Percentiles rank a stretch among this genome's conserved stretches.
These are phyloP conservation scores for Exophiala lecanii-corni DNA, from an alignment of 2,329 filamentous ascomycete species.

Conservation along the genomic window DNA sequence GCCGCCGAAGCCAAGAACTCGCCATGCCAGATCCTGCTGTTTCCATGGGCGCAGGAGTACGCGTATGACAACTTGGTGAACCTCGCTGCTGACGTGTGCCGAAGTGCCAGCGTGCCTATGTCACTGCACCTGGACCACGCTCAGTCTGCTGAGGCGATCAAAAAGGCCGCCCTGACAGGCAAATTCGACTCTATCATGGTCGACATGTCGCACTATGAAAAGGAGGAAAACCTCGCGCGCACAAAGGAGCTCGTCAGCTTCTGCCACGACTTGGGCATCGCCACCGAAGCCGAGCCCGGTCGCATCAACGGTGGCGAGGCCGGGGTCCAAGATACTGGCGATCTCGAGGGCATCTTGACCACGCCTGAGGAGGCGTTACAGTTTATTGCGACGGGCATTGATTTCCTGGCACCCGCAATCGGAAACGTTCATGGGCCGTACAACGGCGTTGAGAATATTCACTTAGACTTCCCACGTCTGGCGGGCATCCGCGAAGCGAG, in stretches of 20 bases:
- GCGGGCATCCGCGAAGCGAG: slow-evolving; percentile 47
- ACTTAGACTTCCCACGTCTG: slow-evolving; percentile 39
- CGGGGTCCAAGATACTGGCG: slow-evolving; percentile 63
- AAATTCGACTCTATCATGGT: slow-evolving; percentile 67
- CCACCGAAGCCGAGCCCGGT: slow-evolving; percentile 67
- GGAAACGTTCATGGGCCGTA: slow-evolving; percentile 74
- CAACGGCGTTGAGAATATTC: slow-evolving; percentile 37
- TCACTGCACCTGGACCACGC: slow-evolving; percentile 64
- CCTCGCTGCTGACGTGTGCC: slow-evolving; percentile 53
- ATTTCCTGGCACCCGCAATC: slow-evolving; percentile 70
- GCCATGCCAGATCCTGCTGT: slow-evolving; percentile 67
- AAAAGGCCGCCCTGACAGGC: slow-evolving; percentile 55
- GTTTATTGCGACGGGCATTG: slow-evolving; percentile 67
- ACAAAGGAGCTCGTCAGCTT: slow-evolving; percentile 60
- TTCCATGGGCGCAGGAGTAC: slow-evolving; percentile 69
- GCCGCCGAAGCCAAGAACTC: slow-evolving; percentile 64
- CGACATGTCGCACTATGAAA: slow-evolving; percentile 70
- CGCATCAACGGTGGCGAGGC: slow-evolving; percentile 71
- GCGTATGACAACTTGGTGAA: slow-evolving; percentile 54
- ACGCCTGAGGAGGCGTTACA: slow-evolving; percentile 65
- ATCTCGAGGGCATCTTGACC: slow-evolving; percentile 60
- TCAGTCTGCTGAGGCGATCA: slow-evolving; percentile 59
- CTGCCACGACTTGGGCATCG: slow-evolving; percentile 61
- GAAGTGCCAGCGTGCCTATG: slow-evolving; percentile 55
- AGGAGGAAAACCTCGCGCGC: slow-evolving; percentile 62